These are phyloP conservation scores for Umbelopsis isabellina DNA, from an alignment of 192 early-diverging fungal genomes.

Conservation along the genomic window DNA sequence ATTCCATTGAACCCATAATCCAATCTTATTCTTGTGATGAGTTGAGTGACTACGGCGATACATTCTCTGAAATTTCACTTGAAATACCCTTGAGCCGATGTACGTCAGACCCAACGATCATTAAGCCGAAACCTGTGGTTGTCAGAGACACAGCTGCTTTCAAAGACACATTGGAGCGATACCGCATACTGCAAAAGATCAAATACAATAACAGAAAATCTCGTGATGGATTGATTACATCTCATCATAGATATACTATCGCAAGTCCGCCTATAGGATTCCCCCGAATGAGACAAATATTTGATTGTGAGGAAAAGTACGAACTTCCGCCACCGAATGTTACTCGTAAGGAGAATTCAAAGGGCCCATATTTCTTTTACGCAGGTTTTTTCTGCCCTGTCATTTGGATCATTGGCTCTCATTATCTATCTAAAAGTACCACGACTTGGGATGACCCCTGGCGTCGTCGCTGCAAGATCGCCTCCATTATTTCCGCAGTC, in stretches of 20 bases:
- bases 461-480: neutral
- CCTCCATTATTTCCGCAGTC: neutral
- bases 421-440: neutral
- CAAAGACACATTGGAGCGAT: neutral
- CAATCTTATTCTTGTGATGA: too few species aligned
- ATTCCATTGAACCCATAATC: too few species aligned
- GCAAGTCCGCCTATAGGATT: neutral
- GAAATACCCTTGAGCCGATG: too few species aligned
- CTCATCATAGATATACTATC: neutral
- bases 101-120: too few species aligned
- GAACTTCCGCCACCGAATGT: neutral
- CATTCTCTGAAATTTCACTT: too few species aligned
- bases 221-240: neutral
- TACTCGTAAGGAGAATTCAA: neutral
- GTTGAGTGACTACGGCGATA: too few species aligned
- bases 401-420: slow-evolving; percentile 4
- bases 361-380: slow-evolving; percentile 6
- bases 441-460: neutral
- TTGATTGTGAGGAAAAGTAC: neutral
- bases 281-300: neutral
- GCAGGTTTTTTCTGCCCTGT: neutral
- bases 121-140: too few species aligned
- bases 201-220: slow-evolving; percentile 19
- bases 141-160: too few species aligned
- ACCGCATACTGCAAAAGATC: neutral